Conservation (phyloP, 352 stramenopile genomes). For the Phytophthora pseudosyringae region DNA sequence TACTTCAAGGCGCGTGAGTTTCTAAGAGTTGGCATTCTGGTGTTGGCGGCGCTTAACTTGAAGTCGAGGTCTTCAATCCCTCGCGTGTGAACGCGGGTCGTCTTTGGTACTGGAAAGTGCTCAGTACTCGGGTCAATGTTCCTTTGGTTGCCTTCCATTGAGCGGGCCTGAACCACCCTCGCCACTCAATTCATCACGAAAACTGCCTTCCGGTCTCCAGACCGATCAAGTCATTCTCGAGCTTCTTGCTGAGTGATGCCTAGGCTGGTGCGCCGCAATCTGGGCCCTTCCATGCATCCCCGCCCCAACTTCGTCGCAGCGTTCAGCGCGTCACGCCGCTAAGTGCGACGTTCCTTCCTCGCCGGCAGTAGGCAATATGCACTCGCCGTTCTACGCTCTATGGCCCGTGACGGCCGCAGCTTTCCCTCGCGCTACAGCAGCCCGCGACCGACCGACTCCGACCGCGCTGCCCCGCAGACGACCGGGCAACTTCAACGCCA, state of each 20-base stretch:
- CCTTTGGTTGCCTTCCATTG: no score
- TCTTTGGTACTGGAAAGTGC: no score
- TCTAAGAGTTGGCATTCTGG: no score
- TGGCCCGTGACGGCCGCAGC: conserved; percentile 28
- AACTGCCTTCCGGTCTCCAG: no score
- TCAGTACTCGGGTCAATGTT: no score
- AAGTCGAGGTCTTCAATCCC: no score
- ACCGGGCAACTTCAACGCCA: conserved; percentile 15
- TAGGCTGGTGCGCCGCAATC: neutral
- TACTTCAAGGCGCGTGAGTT: no score
- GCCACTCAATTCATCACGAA: no score
- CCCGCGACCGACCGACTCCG: conserved; percentile 10
- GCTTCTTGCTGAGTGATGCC: neutral
- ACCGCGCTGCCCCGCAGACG: conserved; percentile 15
- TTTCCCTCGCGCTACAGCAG: conserved; percentile 28
- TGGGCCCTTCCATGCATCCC: conserved; percentile 24
- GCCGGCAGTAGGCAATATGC: conserved; percentile 11
- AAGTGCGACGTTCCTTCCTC: conserved; percentile 15
- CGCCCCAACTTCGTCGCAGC: conserved; percentile 10
- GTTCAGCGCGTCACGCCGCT: conserved; percentile 30
- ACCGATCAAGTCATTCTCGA: no score
- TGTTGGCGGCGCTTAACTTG: no score
- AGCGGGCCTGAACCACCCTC: no score
- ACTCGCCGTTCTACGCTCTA: conserved; percentile 13
- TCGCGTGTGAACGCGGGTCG: no score